These are phyloP conservation scores for Fusarium chlamydosporum DNA, from an alignment of 2,329 filamentous ascomycete genomes.

Conservation along the genomic window DNA sequence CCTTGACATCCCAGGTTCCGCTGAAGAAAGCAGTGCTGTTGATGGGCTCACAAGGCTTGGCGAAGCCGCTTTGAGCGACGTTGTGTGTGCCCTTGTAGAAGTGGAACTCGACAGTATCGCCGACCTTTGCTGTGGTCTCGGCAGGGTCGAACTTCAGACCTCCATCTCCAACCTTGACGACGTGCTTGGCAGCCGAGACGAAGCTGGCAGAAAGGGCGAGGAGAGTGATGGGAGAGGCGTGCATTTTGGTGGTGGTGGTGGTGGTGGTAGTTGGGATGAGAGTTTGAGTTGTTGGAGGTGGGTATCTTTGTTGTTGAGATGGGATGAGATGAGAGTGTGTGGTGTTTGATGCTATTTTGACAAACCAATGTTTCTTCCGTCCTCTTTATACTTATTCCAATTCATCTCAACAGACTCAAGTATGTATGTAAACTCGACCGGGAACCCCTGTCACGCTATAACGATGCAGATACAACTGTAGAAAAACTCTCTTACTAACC, in stretches of 20 bases:
- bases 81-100: constrained; percentile 69
- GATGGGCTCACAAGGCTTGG: constrained; percentile 70
- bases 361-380: constrained; percentile 4
- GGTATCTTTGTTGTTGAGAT: constrained; percentile 18
- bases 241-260: constrained; percentile 30
- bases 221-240: constrained; percentile 31
- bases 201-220: constrained; percentile 29
- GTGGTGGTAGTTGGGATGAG: background rate
- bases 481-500: constrained; percentile 22
- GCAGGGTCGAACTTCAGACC: constrained; percentile 66
- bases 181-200: constrained; percentile 37
- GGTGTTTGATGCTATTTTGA: constrained; percentile 7
- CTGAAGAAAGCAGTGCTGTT: constrained; percentile 63
- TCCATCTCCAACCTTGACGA: constrained; percentile 47
- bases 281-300: background rate
- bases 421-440: constrained; percentile 20
- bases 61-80: constrained; percentile 72
- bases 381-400: constrained; percentile 31
- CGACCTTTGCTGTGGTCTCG: constrained; percentile 64
- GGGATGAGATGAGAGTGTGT: constrained; percentile 7
- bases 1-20: constrained; percentile 34
- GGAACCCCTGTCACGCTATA: background rate
- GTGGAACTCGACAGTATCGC: constrained; percentile 63
- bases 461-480: background rate
- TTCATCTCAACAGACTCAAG: constrained; percentile 9